Percentiles rank a stretch among this genome's conserved stretches.
phyloP scores from a whole-genome alignment of 2,329 filamentous ascomycete species.

The Ophiocordyceps robertsii region DNA sequence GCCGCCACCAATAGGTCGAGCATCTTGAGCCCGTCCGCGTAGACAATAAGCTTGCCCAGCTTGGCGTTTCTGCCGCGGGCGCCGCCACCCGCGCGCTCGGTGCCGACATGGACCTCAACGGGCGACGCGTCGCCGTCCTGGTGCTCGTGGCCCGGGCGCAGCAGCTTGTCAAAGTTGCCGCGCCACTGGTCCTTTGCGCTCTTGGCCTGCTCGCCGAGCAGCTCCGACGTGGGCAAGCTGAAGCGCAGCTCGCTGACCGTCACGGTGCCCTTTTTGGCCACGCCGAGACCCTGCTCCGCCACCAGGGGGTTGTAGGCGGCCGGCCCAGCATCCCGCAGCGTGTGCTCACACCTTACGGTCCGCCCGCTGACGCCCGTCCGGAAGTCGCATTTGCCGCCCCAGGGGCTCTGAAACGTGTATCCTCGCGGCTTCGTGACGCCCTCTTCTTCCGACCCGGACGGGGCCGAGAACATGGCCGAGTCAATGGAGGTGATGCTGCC shows the following conservation, averaged over 20 bases:
- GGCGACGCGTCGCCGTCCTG: conserved; percentile 23
- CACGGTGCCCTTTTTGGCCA: conserved; percentile 19
- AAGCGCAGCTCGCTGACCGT: conserved; percentile 76
- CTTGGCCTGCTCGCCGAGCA: conserved; percentile 25
- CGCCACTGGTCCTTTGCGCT: conserved; percentile 21
- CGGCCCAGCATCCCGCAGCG: conserved; percentile 33
- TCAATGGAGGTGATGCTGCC: conserved; percentile 17
- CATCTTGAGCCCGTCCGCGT: conserved; percentile 90
- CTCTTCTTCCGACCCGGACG: not conserved
- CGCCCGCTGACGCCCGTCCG: conserved; percentile 63
- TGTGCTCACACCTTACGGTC: conserved; percentile 60
- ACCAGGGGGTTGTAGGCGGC: conserved; percentile 31
- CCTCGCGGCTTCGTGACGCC: conserved; percentile 37
- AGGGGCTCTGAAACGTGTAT: conserved; percentile 73
- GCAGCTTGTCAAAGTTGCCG: conserved; percentile 28
- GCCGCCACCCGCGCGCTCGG: conserved; percentile 76
- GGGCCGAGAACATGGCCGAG: conserved; percentile 6
- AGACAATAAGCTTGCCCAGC: conserved; percentile 81
- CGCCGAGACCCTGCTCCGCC: conserved; percentile 16
- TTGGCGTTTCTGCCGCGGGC: conserved; percentile 79
- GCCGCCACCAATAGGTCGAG: conserved; percentile 82
- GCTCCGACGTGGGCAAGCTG: conserved; percentile 56
- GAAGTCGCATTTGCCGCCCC: conserved; percentile 82
- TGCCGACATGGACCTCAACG: conserved; percentile 63
- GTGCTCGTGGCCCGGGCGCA: conserved; percentile 19